A percentile compares a stretch with the other conserved stretches of the same genome.
Evolutionary conservation across 108 stramenopile genomes (phyloP).

Genomic region (Skeletonema costatum): DNA sequence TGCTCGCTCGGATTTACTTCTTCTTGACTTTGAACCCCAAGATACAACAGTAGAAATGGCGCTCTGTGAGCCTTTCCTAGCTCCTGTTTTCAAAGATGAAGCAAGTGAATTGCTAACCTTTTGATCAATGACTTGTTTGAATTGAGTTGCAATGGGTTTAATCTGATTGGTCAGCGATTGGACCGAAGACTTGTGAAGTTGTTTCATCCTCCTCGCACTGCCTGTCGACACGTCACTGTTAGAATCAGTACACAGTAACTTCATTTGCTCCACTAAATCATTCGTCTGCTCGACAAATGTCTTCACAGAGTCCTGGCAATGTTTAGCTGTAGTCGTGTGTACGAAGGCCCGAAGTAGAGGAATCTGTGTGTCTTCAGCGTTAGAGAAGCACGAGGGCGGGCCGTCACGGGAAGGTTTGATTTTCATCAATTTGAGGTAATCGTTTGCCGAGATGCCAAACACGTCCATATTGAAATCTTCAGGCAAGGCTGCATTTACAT

Average conservation of each 20-base stretch:
- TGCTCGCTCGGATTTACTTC: conserved; percentile 22
- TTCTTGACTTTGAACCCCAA: conserved; percentile 46
- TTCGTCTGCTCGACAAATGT: conserved; percentile 25
- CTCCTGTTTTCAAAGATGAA: conserved; percentile 29
- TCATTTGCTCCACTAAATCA: conserved; percentile 47
- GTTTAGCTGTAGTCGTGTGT: conserved; percentile 29
- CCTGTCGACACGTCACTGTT: conserved; percentile 28
- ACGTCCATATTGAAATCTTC: conserved; percentile 51
- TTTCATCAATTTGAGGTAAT: conserved; percentile 47
- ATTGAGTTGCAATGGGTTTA: conserved; percentile 27
- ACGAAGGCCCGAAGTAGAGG: conserved; percentile 34
- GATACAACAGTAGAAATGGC: conserved; percentile 45
- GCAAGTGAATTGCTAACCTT: conserved; percentile 14
- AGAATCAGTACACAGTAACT: conserved; percentile 27
- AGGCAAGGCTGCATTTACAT: conserved; percentile 11
- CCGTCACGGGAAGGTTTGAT: conserved; percentile 54
- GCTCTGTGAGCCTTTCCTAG: conserved; percentile 25
- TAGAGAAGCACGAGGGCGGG: conserved; percentile 35
- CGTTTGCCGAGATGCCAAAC: conserved; percentile 50
- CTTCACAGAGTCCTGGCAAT: conserved; percentile 21
- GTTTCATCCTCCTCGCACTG: conserved; percentile 27
- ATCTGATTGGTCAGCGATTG: conserved; percentile 11
- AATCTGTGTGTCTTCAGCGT: conserved; percentile 46
- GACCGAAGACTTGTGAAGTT: conserved; percentile 21
- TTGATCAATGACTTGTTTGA: conserved; percentile 14